Percentiles rank a stretch among this genome's conserved stretches.
These are phyloP conservation scores for Phoma sp. DNA, from an alignment of 2,329 filamentous ascomycete species.

Conservation along the genomic window DNA sequence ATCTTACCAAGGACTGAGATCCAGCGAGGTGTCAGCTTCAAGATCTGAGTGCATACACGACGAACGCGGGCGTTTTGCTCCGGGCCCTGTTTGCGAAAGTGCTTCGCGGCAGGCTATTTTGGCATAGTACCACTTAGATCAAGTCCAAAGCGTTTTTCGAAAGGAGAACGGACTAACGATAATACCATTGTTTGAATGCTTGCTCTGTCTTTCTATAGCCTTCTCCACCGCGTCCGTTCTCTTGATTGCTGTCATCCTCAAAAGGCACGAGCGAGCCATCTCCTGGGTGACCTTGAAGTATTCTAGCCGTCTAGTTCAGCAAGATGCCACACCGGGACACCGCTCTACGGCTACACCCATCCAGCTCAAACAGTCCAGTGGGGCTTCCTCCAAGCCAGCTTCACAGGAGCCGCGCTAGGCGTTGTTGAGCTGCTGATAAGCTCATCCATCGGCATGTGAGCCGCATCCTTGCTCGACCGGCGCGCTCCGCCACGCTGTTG, in stretches of 20 bases:
- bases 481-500: background rate
- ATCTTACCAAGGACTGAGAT: slow-evolving; percentile 9
- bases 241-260: no score
- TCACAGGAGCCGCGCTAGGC: background rate
- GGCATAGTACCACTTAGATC: background rate
- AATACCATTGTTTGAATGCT: background rate
- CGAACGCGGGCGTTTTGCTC: slow-evolving; percentile 5
- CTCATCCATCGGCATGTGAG: background rate
- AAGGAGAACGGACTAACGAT: background rate
- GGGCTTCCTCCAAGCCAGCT: slow-evolving; percentile 3
- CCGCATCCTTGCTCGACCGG: background rate
- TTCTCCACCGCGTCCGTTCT: background rate
- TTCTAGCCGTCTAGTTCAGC: no score
- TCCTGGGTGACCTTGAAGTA: no score
- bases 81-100: slow-evolving; percentile 11
- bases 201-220: background rate
- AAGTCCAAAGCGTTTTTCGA: background rate
- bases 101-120: slow-evolving; percentile 7
- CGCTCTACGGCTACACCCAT: no score
- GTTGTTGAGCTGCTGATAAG: background rate
- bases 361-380: slow-evolving; percentile 2
- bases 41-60: background rate
- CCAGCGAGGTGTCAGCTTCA: background rate
- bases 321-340: no score
- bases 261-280: no score